These are phyloP conservation scores for Berberis vulgaris DNA, from an alignment of 164 flowering plant genomes.

Conservation along the genomic window DNA sequence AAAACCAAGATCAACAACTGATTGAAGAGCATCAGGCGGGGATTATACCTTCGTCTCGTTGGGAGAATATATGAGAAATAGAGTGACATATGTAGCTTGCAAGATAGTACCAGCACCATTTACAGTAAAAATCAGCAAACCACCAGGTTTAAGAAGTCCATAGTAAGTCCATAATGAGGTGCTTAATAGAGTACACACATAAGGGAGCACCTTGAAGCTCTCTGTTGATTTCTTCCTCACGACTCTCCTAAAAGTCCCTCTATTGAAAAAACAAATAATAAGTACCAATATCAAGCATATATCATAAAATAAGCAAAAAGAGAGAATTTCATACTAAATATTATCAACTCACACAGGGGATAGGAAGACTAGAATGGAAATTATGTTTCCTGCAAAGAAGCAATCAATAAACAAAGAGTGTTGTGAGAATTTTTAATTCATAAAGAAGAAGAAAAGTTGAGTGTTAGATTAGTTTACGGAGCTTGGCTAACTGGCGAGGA, in stretches of 20 bases:
- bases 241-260: constrained; percentile 44
- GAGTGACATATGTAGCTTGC: constrained; percentile 48
- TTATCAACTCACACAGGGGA: constrained; percentile 57
- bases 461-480: no score
- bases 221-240: constrained; percentile 70
- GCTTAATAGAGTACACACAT: constrained; percentile 52
- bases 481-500: no score
- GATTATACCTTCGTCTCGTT: constrained; percentile 39
- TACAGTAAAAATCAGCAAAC: constrained; percentile 48
- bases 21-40: no score
- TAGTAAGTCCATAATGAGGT: constrained; percentile 68
- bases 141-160: constrained; percentile 69
- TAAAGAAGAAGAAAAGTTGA: background rate
- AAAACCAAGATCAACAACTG: no score
- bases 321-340: background rate
- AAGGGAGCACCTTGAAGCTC: constrained; percentile 54
- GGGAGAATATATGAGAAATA: constrained; percentile 59
- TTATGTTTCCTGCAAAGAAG: constrained; percentile 45
- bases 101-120: constrained; percentile 55
- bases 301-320: background rate
- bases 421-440: background rate
- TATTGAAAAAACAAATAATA: background rate
- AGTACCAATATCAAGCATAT: no score
- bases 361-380: constrained; percentile 53
- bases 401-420: background rate